Conservation (phyloP, 1,139 yeast species). For the Hanseniaspora sp. region DNA sequence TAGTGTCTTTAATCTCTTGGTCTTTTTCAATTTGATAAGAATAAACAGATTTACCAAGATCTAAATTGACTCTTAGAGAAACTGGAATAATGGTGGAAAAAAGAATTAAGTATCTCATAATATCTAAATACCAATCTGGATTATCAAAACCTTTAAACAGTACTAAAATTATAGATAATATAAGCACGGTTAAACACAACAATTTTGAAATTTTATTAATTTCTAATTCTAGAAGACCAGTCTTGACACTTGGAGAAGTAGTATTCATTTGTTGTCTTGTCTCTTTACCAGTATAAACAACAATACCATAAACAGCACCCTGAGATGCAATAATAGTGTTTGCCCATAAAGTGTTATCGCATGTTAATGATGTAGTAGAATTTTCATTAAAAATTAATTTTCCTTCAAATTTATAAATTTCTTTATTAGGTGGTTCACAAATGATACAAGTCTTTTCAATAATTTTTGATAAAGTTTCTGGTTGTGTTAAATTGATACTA, state of each 20-base stretch:
- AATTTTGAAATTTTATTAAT: slow-evolving; percentile 81
- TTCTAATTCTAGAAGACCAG: slow-evolving; percentile 81
- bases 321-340: slow-evolving; percentile 84
- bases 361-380: slow-evolving; percentile 50
- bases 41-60: slow-evolving; percentile 89
- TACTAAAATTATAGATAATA: slow-evolving; percentile 66
- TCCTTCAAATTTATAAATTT: slow-evolving; percentile 74
- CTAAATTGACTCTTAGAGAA: slow-evolving; percentile 83
- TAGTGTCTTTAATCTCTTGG: slow-evolving; percentile 63
- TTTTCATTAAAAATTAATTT: slow-evolving; percentile 47
- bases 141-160: slow-evolving; percentile 65
- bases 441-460: slow-evolving; percentile 44
- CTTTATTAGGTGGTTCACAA: slow-evolving; percentile 69
- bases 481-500: slow-evolving; percentile 65
- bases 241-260: slow-evolving; percentile 76
- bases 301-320: slow-evolving; percentile 79
- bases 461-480: slow-evolving; percentile 36
- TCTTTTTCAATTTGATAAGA: slow-evolving; percentile 94
- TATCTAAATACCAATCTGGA: slow-evolving; percentile 73
- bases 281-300: slow-evolving; percentile 81
- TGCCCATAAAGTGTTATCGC: slow-evolving; percentile 96
- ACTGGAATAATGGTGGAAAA: slow-evolving; percentile 96
- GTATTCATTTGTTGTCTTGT: slow-evolving; percentile 94
- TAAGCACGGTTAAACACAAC: slow-evolving; percentile 73
- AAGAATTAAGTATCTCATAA: slow-evolving; percentile 77